A percentile compares a stretch with the other conserved stretches of the same genome.
Conservation (phyloP, 139 green algal genomes). For the Diplosphaera chodatii region DNA sequence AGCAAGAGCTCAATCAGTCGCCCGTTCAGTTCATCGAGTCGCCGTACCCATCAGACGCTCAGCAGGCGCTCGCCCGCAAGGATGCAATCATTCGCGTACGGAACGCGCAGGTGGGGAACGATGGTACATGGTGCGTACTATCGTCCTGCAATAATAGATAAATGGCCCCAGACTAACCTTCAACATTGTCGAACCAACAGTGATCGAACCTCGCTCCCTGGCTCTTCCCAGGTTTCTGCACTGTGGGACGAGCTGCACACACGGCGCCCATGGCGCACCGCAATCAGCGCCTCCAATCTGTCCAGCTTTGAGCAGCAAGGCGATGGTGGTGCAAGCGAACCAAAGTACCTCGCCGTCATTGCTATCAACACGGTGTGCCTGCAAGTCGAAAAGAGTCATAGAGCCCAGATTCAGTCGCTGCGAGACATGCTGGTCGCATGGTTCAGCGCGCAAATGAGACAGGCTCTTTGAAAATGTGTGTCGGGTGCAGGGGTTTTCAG, state of each 20-base stretch:
- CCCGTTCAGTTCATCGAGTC: constrained; percentile 43
- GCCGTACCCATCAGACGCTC: constrained; percentile 8
- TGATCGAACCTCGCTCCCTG: too few relatives aligned
- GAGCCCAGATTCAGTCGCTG: too few relatives aligned
- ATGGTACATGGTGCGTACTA: too few relatives aligned
- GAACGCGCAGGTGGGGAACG: constrained; percentile 29
- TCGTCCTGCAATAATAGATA: too few relatives aligned
- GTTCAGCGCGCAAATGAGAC: too few relatives aligned
- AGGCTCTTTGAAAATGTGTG: neutral
- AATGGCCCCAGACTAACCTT: too few relatives aligned
- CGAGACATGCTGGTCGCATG: too few relatives aligned
- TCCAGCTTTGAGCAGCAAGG: neutral
- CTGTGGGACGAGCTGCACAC: constrained; percentile 58
- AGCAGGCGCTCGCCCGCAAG: constrained; percentile 37
- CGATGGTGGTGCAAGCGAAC: neutral
- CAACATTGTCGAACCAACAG: too few relatives aligned
- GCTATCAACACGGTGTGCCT: constrained; percentile 37
- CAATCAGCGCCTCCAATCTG: constrained; percentile 2
- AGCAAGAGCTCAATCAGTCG: constrained; percentile 43
- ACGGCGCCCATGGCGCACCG: constrained; percentile 37
- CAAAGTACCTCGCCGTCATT: constrained; percentile 21
- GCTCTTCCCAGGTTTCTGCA: constrained; percentile 19
- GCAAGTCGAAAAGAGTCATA: neutral
- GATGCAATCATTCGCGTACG: constrained; percentile 49
- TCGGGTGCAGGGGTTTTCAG: constrained; percentile 22